Percentiles rank a stretch among this genome's conserved stretches.
These are phyloP conservation scores for Saturnispora serradocipensis DNA, from an alignment of 805 yeast species.

Conservation along the genomic window DNA sequence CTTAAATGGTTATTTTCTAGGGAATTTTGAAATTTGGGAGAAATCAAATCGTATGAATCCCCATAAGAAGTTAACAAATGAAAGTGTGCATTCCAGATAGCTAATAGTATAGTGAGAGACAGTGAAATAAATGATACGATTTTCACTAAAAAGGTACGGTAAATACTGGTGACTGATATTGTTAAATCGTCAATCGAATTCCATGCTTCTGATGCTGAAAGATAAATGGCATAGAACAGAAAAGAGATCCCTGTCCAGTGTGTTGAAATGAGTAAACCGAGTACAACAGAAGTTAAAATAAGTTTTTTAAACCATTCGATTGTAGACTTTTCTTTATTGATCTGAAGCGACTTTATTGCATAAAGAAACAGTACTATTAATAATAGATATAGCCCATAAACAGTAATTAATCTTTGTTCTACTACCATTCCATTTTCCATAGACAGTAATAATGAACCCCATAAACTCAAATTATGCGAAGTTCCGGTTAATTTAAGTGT, in stretches of 20 bases:
- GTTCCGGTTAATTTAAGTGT: conserved; percentile 50
- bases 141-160: conserved; percentile 32
- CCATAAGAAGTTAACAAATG: conserved; percentile 39
- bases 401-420: conserved; percentile 45
- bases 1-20: conserved; percentile 34
- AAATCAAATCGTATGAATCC: conserved; percentile 51
- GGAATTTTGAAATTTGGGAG: conserved; percentile 59
- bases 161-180: conserved; percentile 32
- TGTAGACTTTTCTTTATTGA: conserved; percentile 33
- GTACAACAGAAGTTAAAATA: conserved; percentile 36
- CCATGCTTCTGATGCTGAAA: conserved; percentile 47
- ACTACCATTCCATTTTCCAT: conserved; percentile 61
- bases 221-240: conserved; percentile 24
- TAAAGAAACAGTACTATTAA: conserved; percentile 37
- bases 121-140: conserved; percentile 36
- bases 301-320: conserved; percentile 46
- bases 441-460: conserved; percentile 42
- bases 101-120: conserved; percentile 51
- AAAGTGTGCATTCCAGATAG: conserved; percentile 52
- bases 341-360: conserved; percentile 16
- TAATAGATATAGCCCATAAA: conserved; percentile 38
- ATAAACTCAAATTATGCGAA: conserved; percentile 38
- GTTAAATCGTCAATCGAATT: conserved; percentile 55
- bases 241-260: conserved; percentile 62
- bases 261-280: conserved; percentile 51